Evolutionary conservation across 2,329 filamentous ascomycete species (phyloP).

Genomic region (Beauveria sp.): DNA sequence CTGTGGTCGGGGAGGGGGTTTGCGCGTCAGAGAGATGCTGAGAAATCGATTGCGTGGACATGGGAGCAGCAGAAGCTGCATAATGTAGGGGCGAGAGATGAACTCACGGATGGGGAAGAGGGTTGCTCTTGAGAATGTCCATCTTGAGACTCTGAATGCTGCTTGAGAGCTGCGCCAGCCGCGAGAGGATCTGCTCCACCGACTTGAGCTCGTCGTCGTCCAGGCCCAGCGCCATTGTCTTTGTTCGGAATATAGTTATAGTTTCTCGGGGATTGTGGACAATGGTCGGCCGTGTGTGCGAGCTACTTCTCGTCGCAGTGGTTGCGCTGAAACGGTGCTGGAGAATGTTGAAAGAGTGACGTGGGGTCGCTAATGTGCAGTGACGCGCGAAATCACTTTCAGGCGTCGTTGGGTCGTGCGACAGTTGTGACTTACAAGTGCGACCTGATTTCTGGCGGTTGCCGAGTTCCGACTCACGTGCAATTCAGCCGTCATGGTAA

Average conservation of each 20-base stretch:
- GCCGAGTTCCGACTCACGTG: too few species aligned
- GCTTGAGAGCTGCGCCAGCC: conserved; percentile 60
- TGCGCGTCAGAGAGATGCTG: too few species aligned
- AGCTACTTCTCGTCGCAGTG: background rate
- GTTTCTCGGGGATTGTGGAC: background rate
- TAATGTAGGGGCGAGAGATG: background rate
- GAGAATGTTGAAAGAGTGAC: background rate
- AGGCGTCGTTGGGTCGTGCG: too few species aligned
- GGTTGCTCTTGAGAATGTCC: conserved; percentile 54
- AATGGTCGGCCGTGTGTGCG: background rate
- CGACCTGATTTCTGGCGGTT: too few species aligned
- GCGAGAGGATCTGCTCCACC: conserved; percentile 63
- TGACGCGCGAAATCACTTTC: background rate
- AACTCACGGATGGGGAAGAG: conserved; percentile 58
- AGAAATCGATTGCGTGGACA: background rate
- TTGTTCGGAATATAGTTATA: background rate
- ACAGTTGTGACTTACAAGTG: too few species aligned
- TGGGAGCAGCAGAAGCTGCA: background rate
- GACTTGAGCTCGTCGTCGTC: conserved; percentile 56
- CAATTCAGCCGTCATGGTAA: too few species aligned
- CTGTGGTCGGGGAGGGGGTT: conserved; percentile 29
- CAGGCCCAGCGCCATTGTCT: conserved; percentile 39
- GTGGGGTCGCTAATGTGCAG: background rate
- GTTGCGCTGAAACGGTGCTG: background rate
- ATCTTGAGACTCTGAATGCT: conserved; percentile 58